These are phyloP conservation scores for Phyllosticta citriasiana DNA, from an alignment of 2,329 filamentous ascomycete genomes.

Conservation along the genomic window DNA sequence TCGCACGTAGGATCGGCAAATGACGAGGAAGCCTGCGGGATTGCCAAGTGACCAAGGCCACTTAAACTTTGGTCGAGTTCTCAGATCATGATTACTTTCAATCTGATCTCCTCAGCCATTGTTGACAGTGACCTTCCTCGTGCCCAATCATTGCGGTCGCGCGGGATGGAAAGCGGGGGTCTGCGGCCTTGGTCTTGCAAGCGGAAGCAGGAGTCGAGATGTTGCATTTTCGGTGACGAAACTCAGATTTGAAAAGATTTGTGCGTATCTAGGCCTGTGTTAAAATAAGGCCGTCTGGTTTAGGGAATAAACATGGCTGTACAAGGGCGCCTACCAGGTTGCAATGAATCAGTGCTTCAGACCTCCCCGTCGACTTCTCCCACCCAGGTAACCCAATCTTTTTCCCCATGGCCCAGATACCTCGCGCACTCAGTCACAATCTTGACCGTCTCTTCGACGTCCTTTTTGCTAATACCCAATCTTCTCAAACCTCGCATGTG, in stretches of 20 bases:
- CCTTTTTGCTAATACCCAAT: conserved; percentile 37
- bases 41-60: not conserved
- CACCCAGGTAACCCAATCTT: conserved; percentile 3
- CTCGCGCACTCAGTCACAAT: conserved; percentile 19
- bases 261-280: not conserved
- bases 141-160: not conserved
- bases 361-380: conserved; percentile 5
- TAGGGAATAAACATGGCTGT: not conserved
- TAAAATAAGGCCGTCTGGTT: not conserved
- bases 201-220: not conserved
- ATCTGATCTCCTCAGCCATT: not conserved
- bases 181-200: not conserved
- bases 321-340: not conserved
- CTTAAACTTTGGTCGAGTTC: not conserved
- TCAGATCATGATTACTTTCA: not conserved
- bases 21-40: not conserved
- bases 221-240: not conserved
- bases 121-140: not conserved
- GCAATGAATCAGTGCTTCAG: not conserved
- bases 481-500: conserved; percentile 43
- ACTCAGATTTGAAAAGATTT: not conserved
- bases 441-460: conserved; percentile 34
- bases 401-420: not conserved
- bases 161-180: not conserved
- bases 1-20: not conserved